Evolutionary conservation across 2,329 filamentous ascomycete genomes (phyloP), one percentile per base, ranked within the genome.

Genomic region (Alternaria panax): DNA sequence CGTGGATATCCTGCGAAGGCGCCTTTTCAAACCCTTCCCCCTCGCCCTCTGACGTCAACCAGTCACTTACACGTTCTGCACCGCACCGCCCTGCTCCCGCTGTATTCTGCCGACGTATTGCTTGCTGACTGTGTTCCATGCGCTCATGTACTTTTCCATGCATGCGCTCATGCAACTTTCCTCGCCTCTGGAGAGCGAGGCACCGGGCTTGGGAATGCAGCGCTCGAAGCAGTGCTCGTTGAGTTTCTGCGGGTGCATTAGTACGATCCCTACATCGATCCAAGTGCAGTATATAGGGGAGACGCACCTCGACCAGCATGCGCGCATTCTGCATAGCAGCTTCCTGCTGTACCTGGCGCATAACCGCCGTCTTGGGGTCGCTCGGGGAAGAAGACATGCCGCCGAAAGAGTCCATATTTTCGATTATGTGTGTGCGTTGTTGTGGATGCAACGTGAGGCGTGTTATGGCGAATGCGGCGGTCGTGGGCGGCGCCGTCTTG

Each of bases 211-310:
- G 46, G 83, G 82, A 28, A 85, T 76, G 78, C 83, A 85, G 71
- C 82, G 81, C 65, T 84, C 82, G 78, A 85, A 85, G 77, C 83
- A 85, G 76, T 85, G 82, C 67, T 84, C 82, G 75, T 85, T 85
- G 64, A 85, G 76, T 80, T 85, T 85, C 68, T 62, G 20, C 11
- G 7, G 24, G 8, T 24, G 34, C 12, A 8, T 54, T 24, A 48
- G 27, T 11, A 36, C 20, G 24, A 14, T 8, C 22, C 8, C 18
- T 4, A n/a, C n/a, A 20, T 14, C 20, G n/a, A 12, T 30, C 14
- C 25, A 46, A 27, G 7, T n/a, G 22, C 14, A 32, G 22, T 16
- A 40, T 27, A 20, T 14, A 34, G 22, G 24, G 7, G 18, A 8
- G n/a, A 45, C 27, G 24, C 38, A 62, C 59, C 41, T 84, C 82